Percentiles rank a stretch among this genome's conserved stretches.
Conservation (phyloP, 176 grass and related monocot species). For the Carex pumila region DNA sequence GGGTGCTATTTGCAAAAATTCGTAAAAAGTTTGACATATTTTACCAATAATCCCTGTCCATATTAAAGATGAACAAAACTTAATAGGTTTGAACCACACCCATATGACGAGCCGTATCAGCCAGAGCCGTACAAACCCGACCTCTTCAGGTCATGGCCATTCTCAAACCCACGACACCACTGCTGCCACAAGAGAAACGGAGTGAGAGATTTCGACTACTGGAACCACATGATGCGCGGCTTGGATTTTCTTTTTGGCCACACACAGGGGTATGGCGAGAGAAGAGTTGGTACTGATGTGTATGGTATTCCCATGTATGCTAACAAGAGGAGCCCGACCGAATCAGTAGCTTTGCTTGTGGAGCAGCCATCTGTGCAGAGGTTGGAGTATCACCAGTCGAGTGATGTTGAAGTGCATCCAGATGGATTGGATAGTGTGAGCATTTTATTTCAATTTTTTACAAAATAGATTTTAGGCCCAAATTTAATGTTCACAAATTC, state of each 20-base stretch:
- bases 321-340: constrained; percentile 35
- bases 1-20: neutral
- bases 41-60: neutral
- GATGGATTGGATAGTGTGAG: constrained; percentile 40
- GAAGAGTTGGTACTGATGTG: constrained; percentile 38
- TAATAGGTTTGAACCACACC: constrained; percentile 42
- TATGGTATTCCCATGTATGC: constrained; percentile 68
- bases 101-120: constrained; percentile 36
- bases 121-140: constrained; percentile 33
- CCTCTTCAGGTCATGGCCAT: constrained; percentile 23
- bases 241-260: constrained; percentile 90
- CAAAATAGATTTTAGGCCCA: neutral
- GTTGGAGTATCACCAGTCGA: constrained; percentile 32
- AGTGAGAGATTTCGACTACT: constrained; percentile 39
- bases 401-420: constrained; percentile 4
- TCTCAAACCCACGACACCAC: neutral
- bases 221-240: constrained; percentile 56
- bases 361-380: constrained; percentile 32
- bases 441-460: neutral
- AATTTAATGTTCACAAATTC: neutral
- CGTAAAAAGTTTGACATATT: neutral
- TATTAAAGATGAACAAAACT: neutral
- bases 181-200: neutral
- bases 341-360: constrained; percentile 49
- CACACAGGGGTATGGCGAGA: constrained; percentile 76